phyloP scores from a whole-genome alignment of 2,329 filamentous ascomycete species.

The Sclerotinia subarctica region DNA sequence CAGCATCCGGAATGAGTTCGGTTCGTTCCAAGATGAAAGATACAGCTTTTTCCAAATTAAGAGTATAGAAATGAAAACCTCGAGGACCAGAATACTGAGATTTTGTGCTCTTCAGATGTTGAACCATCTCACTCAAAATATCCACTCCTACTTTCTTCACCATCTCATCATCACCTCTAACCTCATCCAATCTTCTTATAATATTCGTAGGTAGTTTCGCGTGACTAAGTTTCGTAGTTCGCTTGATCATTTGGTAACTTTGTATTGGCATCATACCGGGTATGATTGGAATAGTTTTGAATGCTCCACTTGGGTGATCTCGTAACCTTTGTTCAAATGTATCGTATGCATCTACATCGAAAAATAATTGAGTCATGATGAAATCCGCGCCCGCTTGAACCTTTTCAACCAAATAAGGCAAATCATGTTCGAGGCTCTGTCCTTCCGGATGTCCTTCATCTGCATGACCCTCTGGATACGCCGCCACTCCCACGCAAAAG shows the following conservation, averaged over 20 bases:
- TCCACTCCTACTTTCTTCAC: constrained; percentile 79
- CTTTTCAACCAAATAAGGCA: constrained; percentile 89
- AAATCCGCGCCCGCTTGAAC: constrained; percentile 90
- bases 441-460: constrained; percentile 78
- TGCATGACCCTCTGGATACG: constrained; percentile 92
- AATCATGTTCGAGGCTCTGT: constrained; percentile 70
- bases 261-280: constrained; percentile 97
- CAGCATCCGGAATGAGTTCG: constrained; percentile 68
- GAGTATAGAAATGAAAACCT: constrained; percentile 95
- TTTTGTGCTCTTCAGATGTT: constrained; percentile 66
- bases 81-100: constrained; percentile 55
- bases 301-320: constrained; percentile 77
- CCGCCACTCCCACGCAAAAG: constrained; percentile 92
- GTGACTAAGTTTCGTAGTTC: constrained; percentile 92
- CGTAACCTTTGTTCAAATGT: constrained; percentile 74
- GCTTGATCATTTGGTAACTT: constrained; percentile 90
- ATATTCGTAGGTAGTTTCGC: constrained; percentile 73
- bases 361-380: constrained; percentile 98
- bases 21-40: constrained; percentile 87
- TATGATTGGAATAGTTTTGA: constrained; percentile 85
- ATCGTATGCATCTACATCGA: constrained; percentile 80
- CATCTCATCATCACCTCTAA: constrained; percentile 75
- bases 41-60: constrained; percentile 95
- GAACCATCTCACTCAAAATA: constrained; percentile 79
- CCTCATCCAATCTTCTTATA: constrained; percentile 65